Evolutionary conservation across 2,329 filamentous ascomycete species (phyloP).

Genomic region (Exserohilum rostratum): DNA sequence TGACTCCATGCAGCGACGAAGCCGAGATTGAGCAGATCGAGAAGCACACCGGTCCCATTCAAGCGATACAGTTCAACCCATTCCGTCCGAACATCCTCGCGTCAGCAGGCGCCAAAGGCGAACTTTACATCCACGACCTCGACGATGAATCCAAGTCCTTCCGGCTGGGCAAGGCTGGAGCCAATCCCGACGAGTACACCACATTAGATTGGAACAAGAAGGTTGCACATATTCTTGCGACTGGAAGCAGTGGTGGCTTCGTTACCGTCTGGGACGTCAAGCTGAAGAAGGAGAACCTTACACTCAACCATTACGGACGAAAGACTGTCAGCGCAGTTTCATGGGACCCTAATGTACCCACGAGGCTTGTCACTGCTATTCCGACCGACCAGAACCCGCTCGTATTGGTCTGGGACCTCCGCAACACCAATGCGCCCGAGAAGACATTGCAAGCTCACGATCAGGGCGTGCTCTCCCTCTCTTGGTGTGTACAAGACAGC

Average conservation of each 20-base stretch:
- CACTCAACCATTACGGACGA: conserved; percentile 84
- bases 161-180: conserved; percentile 83
- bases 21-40: conserved; percentile 84
- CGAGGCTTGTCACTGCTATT: conserved; percentile 90
- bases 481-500: conserved; percentile 92
- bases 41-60: conserved; percentile 91
- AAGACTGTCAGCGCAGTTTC: conserved; percentile 95
- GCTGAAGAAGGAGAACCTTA: conserved; percentile 95
- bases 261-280: conserved; percentile 99
- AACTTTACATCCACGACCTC: conserved; percentile 94
- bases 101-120: conserved; percentile 91
- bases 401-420: conserved; percentile 91
- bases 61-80: conserved; percentile 95
- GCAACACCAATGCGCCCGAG: conserved; percentile 95
- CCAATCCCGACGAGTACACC: conserved; percentile 92
- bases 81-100: conserved; percentile 88
- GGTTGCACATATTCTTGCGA: conserved; percentile 93
- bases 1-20: conserved; percentile 64
- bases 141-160: conserved; percentile 89
- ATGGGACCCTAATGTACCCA: conserved; percentile 93
- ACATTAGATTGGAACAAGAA: conserved; percentile 99
- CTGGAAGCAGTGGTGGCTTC: conserved; percentile 89
- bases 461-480: conserved; percentile 88
- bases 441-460: conserved; percentile 89
- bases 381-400: conserved; percentile 86